phyloP scores from a whole-genome alignment of 2,329 filamentous ascomycete genomes.

The Sclerotinia minor region DNA sequence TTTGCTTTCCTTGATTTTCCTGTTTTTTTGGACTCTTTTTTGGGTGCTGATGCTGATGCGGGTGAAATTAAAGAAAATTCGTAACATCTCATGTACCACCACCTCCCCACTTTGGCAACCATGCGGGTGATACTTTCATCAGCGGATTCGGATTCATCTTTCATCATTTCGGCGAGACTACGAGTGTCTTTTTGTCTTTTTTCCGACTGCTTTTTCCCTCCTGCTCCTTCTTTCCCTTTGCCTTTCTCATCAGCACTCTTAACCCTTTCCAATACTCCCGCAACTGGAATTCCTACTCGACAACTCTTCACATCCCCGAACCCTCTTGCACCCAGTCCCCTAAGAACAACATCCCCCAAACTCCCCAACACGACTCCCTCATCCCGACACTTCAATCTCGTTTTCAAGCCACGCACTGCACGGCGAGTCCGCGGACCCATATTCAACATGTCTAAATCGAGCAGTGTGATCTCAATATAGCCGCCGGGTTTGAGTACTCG shows the following conservation, averaged over 20 bases:
- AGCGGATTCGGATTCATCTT: slow-evolving; percentile 65
- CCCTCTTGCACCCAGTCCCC: slow-evolving; percentile 65
- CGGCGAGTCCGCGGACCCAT: slow-evolving; percentile 73
- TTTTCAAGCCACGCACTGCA: slow-evolving; percentile 69
- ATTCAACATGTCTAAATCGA: slow-evolving; percentile 79
- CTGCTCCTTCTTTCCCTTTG: slow-evolving; percentile 26
- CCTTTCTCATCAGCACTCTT: slow-evolving; percentile 16
- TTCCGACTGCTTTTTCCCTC: slow-evolving; percentile 44
- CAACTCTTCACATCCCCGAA: slow-evolving; percentile 75
- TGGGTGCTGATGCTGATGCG: neutral
- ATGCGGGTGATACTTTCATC: slow-evolving; percentile 90
- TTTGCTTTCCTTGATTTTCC: neutral
- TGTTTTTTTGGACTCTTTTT: neutral
- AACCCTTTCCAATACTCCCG: slow-evolving; percentile 47
- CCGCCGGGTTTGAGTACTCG: slow-evolving; percentile 77
- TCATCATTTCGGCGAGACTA: slow-evolving; percentile 70
- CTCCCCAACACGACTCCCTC: slow-evolving; percentile 61
- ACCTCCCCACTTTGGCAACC: slow-evolving; percentile 86
- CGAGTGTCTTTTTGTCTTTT: slow-evolving; percentile 41
- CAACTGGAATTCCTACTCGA: slow-evolving; percentile 75
- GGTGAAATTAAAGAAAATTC: slow-evolving; percentile 49
- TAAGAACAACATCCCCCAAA: slow-evolving; percentile 61
- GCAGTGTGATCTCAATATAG: slow-evolving; percentile 74
- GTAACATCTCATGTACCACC: slow-evolving; percentile 96
- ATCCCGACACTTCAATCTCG: slow-evolving; percentile 62